phyloP scores from a whole-genome alignment of 2,329 filamentous ascomycete species.

The Trichoderma afroharzianum region DNA sequence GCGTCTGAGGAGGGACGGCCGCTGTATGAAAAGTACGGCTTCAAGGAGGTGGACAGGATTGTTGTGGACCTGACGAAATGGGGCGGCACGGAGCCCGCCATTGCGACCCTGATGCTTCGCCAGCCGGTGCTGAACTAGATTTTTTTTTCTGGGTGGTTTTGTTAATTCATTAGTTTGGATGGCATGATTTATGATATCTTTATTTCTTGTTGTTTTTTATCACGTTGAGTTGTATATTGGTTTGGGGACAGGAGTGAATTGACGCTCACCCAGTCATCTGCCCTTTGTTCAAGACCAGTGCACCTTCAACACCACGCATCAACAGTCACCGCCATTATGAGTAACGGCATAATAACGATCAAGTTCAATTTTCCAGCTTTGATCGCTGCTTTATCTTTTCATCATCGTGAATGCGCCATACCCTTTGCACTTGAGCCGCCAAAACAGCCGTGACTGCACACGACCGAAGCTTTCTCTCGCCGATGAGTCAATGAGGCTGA shows the following conservation, averaged over 20 bases:
- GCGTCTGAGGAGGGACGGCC: slow-evolving; percentile 30
- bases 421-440: neutral
- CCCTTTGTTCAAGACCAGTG: neutral
- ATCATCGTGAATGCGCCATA: neutral
- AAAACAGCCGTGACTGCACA: neutral
- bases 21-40: slow-evolving; percentile 37
- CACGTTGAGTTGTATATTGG: neutral
- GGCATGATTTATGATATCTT: neutral
- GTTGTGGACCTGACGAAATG: slow-evolving; percentile 29
- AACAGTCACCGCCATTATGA: neutral
- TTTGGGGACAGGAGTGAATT: neutral
- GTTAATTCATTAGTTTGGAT: neutral
- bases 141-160: no score
- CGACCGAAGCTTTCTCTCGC: neutral
- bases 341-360: neutral
- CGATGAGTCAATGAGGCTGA: slow-evolving; percentile 16
- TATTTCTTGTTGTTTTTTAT: neutral
- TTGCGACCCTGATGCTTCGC: slow-evolving; percentile 27
- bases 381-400: neutral
- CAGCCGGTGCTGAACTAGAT: neutral
- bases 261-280: neutral
- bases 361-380: neutral
- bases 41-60: slow-evolving; percentile 29
- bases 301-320: neutral
- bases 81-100: slow-evolving; percentile 25